Conservation (phyloP, 1,284 basidiomycete species). For the Malassezia yamatoensis region DNA sequence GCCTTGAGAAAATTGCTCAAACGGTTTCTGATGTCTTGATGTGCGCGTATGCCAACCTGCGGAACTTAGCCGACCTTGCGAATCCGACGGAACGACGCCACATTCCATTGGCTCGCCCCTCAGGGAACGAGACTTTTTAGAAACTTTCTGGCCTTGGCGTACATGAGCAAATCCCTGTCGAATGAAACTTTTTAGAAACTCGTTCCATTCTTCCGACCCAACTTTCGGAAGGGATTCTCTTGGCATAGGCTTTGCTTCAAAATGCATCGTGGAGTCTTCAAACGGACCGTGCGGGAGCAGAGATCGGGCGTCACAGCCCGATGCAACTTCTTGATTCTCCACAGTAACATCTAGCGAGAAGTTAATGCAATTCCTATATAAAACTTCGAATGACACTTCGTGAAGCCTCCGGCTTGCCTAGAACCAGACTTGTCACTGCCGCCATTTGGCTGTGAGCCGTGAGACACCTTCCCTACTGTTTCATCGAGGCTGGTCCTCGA, state of each 20-base stretch:
- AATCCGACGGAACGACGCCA: not conserved
- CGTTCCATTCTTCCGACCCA: conserved; percentile 21
- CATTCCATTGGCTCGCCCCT: not conserved
- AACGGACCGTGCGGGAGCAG: not conserved
- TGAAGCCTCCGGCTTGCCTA: not conserved
- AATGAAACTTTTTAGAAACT: conserved; percentile 20
- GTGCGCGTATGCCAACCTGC: conserved; percentile 31
- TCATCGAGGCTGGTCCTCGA: not conserved
- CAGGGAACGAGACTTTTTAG: not conserved
- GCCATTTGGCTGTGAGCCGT: too few relatives aligned
- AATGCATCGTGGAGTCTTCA: conserved; percentile 3
- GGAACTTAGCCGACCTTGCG: conserved; percentile 1
- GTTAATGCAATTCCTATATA: too few relatives aligned
- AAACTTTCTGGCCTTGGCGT: conserved; percentile 6
- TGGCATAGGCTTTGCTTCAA: conserved; percentile 12
- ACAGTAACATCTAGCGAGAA: conserved; percentile 1
- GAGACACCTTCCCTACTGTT: not conserved
- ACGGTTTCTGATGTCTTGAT: conserved; percentile 19
- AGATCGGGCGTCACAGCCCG: conserved; percentile 1
- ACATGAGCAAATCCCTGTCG: conserved; percentile 19
- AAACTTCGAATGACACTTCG: too few relatives aligned
- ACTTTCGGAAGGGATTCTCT: conserved; percentile 16
- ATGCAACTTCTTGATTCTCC: not conserved
- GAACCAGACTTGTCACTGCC: too few relatives aligned
- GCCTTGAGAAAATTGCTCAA: conserved; percentile 26